phyloP scores from a whole-genome alignment of 2,329 filamentous ascomycete genomes.

The Diaporthe capsici region DNA sequence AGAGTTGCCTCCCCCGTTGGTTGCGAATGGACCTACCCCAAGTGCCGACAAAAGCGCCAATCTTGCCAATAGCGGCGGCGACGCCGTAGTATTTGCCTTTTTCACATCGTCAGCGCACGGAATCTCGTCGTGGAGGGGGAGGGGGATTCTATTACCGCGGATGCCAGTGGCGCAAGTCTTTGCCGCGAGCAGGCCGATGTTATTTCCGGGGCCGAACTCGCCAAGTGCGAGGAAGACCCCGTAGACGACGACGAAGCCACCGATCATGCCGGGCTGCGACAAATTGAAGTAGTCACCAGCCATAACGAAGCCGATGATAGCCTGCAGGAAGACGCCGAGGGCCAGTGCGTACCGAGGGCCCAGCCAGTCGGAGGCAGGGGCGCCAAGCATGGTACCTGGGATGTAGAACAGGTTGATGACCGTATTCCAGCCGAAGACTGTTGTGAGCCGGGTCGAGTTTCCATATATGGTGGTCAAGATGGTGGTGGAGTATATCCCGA shows the following conservation, averaged over 20 bases:
- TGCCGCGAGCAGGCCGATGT: slow-evolving; percentile 88
- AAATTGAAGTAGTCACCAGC: slow-evolving; percentile 81
- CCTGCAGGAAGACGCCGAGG: slow-evolving; percentile 79
- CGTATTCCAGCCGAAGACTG: slow-evolving; percentile 88
- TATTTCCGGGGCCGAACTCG: slow-evolving; percentile 89
- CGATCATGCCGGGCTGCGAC: slow-evolving; percentile 76
- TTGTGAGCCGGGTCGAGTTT: slow-evolving; percentile 71
- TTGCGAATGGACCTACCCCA: slow-evolving; percentile 59
- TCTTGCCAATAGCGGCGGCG: slow-evolving; percentile 80
- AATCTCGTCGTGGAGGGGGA: no score
- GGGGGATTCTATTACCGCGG: slow-evolving; percentile 65
- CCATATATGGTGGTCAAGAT: slow-evolving; percentile 79
- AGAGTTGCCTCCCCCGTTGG: neutral
- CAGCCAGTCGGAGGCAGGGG: slow-evolving; percentile 82
- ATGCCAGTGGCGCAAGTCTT: slow-evolving; percentile 92
- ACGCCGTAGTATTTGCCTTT: slow-evolving; percentile 75
- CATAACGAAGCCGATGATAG: slow-evolving; percentile 89
- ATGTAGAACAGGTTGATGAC: slow-evolving; percentile 92
- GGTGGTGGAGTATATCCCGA: slow-evolving; percentile 85
- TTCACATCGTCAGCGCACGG: neutral
- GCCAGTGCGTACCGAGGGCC: slow-evolving; percentile 83
- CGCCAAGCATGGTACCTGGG: slow-evolving; percentile 84
- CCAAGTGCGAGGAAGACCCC: slow-evolving; percentile 83
- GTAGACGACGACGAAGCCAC: slow-evolving; percentile 83
- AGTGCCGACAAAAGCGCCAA: slow-evolving; percentile 88